These are phyloP conservation scores for Lactarius indigo DNA, from an alignment of 768 basidiomycete genomes.

Conservation along the genomic window DNA sequence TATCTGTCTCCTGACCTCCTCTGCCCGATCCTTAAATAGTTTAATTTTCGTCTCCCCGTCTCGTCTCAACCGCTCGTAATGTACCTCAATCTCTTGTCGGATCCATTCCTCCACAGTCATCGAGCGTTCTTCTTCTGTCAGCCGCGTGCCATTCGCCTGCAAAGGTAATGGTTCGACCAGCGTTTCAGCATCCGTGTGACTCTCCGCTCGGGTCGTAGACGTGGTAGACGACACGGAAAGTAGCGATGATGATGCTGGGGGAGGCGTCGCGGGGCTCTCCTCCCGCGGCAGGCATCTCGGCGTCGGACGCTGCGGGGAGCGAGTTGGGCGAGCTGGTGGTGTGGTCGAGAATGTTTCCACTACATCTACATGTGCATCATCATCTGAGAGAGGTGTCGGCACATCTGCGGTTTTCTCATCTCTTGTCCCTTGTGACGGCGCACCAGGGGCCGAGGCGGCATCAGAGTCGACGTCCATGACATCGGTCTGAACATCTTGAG, in stretches of 20 bases:
- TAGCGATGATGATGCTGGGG: slow-evolving; percentile 20
- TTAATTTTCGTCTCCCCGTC: slow-evolving; percentile 52
- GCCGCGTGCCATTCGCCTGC: slow-evolving; percentile 27
- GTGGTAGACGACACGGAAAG: slow-evolving; percentile 19
- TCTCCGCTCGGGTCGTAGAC: slow-evolving; percentile 22
- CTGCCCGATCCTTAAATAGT: slow-evolving; percentile 45
- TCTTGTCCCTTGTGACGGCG: background rate
- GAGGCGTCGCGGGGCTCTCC: slow-evolving; percentile 15
- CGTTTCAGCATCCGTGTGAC: slow-evolving; percentile 23
- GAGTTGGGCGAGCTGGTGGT: background rate
- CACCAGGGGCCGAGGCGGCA: background rate
- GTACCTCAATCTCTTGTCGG: slow-evolving; percentile 64
- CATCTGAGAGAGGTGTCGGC: background rate
- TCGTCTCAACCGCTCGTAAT: slow-evolving; percentile 55
- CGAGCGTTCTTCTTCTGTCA: slow-evolving; percentile 63
- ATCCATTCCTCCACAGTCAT: slow-evolving; percentile 89
- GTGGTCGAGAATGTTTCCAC: background rate
- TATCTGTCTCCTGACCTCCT: slow-evolving; percentile 34
- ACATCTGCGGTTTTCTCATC: background rate
- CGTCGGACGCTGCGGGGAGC: background rate
- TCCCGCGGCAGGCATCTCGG: background rate
- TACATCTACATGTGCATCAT: background rate
- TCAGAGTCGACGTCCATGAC: slow-evolving; percentile 15
- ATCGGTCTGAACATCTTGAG: background rate
- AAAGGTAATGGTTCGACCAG: slow-evolving; percentile 29